Evolutionary conservation across 1,284 basidiomycete species (phyloP), one percentile per base, ranked within the genome.

Genomic region (Clitocybe nebularis): DNA sequence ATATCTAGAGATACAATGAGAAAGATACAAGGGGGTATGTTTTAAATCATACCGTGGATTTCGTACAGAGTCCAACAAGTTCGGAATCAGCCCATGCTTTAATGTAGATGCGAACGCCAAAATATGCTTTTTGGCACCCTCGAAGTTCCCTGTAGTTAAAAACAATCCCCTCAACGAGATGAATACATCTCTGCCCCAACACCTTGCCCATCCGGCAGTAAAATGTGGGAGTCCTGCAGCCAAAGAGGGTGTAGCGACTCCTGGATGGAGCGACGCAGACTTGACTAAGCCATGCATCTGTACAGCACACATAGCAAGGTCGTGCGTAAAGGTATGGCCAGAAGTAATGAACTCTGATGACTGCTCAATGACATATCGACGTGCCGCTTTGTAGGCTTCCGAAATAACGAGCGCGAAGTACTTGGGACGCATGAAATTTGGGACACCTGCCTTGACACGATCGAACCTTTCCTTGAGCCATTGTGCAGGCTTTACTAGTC

Each of bases 121-220:
- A 45, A 97, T 94, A 59, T 97, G 93, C 49, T 76, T 79, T 59
- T 80, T 85, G 0, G 94, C 93, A 4, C 79, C 89, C 10, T 77
- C 77, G 59, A 84, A 94, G 57, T 93, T 89, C 10, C 94, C 93
- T 0, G 93, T 96, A 1, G 90, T 89, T 51, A 97, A 68, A 69
- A 96, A 95, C 35, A 97, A 70, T 2, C 93, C 93, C 47, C 92
- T 82, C 9, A 95, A 68, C 0, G 92, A 94, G 61, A 96, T 95
- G 67, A 94, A 94, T 1, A 95, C 90, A 62, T 97, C 93, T 26
- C 93, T 79, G n/a, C 94, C 93, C 94, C 94, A 97, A 58, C 89
- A 93, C 36, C 93, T 76, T 10, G 92, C 92, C 93, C 94, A 97
- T 4, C 84, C 84, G 5, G 86, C 69, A 1, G 89, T 72, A 57